A percentile compares a stretch with the other conserved stretches of the same genome.
Evolutionary conservation across 1,284 basidiomycete species (phyloP).

Genomic region (Sporisorium sorghi): DNA sequence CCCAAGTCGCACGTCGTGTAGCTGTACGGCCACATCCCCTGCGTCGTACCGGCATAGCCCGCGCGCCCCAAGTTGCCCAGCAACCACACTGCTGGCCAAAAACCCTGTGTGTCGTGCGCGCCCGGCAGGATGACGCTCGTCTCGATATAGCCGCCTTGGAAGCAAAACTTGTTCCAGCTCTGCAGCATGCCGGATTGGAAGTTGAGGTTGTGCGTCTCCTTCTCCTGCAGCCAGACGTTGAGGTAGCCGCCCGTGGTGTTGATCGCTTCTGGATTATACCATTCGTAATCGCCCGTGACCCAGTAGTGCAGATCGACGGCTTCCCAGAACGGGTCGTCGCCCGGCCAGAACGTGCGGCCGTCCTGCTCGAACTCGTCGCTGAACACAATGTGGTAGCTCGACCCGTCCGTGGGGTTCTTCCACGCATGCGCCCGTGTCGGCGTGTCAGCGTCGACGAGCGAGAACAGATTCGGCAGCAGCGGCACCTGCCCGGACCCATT

Average conservation of each 20-base stretch:
- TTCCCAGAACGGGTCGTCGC: conserved; percentile 66
- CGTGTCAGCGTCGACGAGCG: conserved; percentile 60
- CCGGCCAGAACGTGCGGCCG: conserved; percentile 73
- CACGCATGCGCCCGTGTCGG: conserved; percentile 13
- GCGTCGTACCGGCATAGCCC: conserved; percentile 64
- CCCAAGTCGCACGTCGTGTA: conserved; percentile 66
- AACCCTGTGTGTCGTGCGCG: conserved; percentile 65
- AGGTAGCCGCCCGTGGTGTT: conserved; percentile 55
- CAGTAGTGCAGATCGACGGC: conserved; percentile 56
- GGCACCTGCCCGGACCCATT: conserved; percentile 59
- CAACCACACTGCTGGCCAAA: conserved; percentile 70
- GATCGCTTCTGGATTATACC: conserved; percentile 64
- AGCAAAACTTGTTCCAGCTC: conserved; percentile 66
- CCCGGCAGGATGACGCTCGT: conserved; percentile 50
- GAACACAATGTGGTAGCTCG: conserved; percentile 73
- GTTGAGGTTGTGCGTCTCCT: conserved; percentile 56
- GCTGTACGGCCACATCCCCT: conserved; percentile 68
- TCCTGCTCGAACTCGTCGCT: conserved; percentile 80
- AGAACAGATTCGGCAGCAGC: conserved; percentile 10
- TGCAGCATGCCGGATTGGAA: conserved; percentile 63
- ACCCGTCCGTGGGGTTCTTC: conserved; percentile 21
- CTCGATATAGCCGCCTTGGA: conserved; percentile 63
- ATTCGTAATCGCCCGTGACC: conserved; percentile 61
- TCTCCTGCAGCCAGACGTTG: conserved; percentile 50
- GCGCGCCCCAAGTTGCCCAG: conserved; percentile 59